These are phyloP conservation scores for Cyphellophora europaea DNA, from an alignment of 2,329 filamentous ascomycete species.

Conservation along the genomic window DNA sequence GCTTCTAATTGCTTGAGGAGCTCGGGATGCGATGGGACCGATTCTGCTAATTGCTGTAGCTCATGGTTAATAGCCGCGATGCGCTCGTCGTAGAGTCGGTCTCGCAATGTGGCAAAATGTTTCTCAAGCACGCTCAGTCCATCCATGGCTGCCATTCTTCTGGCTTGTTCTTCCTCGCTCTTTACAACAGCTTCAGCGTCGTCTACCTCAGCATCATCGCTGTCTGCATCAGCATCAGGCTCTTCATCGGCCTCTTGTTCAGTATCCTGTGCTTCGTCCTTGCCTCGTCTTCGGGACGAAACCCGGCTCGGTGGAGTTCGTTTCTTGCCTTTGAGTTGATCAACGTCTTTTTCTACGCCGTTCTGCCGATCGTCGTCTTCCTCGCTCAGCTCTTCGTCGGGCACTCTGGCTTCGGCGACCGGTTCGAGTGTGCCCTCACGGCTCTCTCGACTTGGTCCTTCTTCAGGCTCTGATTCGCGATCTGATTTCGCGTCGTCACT, in stretches of 20 bases:
- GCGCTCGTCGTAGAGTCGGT: slow-evolving; percentile 74
- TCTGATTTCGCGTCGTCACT: slow-evolving; percentile 21
- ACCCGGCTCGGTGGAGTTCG: neutral
- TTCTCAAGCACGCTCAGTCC: slow-evolving; percentile 73
- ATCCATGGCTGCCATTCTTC: slow-evolving; percentile 70
- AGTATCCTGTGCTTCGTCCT: slow-evolving; percentile 31
- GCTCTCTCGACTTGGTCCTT: slow-evolving; percentile 20
- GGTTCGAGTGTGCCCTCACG: slow-evolving; percentile 23
- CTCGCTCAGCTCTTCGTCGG: slow-evolving; percentile 36
- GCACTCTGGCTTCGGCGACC: slow-evolving; percentile 35
- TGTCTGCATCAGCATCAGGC: slow-evolving; percentile 35
- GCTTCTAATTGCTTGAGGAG: slow-evolving; percentile 84
- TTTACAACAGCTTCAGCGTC: slow-evolving; percentile 36
- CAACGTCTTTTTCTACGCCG: slow-evolving; percentile 64
- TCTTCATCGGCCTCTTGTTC: slow-evolving; percentile 42
- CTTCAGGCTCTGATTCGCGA: slow-evolving; percentile 16
- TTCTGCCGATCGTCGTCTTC: slow-evolving; percentile 27
- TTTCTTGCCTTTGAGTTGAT: slow-evolving; percentile 35
- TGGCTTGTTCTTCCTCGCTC: slow-evolving; percentile 51
- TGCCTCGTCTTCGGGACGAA: slow-evolving; percentile 24
- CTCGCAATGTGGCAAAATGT: slow-evolving; percentile 78
- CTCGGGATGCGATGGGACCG: slow-evolving; percentile 69
- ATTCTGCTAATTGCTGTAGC: slow-evolving; percentile 49
- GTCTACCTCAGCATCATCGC: slow-evolving; percentile 33
- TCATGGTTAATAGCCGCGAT: slow-evolving; percentile 69